Conservation (phyloP, 805 yeast species). For the Kodamaea kaohsiungensis region DNA sequence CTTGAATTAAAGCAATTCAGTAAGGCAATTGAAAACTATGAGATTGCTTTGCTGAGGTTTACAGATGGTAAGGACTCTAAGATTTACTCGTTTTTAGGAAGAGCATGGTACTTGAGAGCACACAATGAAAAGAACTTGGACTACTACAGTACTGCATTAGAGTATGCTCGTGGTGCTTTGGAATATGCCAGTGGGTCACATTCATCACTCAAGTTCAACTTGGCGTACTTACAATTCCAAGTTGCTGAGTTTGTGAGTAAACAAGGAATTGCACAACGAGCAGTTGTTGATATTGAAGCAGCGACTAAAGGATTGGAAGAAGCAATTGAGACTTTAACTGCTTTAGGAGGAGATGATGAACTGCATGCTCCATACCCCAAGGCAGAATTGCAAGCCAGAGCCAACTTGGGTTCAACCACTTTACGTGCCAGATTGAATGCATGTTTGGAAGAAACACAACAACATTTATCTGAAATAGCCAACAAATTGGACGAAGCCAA, state of each 20-base stretch:
- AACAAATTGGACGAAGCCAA: slow-evolving; percentile 74
- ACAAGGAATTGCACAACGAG: slow-evolving; percentile 56
- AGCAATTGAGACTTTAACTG: slow-evolving; percentile 61
- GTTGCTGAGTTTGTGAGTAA: slow-evolving; percentile 80
- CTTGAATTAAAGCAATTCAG: slow-evolving; percentile 78
- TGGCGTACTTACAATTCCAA: slow-evolving; percentile 82
- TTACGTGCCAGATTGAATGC: slow-evolving; percentile 70
- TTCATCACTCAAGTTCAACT: slow-evolving; percentile 63
- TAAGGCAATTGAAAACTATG: slow-evolving; percentile 88
- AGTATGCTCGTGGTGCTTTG: slow-evolving; percentile 60
- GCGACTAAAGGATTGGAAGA: slow-evolving; percentile 58
- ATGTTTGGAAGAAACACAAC: slow-evolving; percentile 69
- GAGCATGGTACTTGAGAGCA: slow-evolving; percentile 87
- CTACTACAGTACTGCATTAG: slow-evolving; percentile 62
- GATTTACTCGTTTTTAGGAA: slow-evolving; percentile 71
- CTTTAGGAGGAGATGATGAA: slow-evolving; percentile 53
- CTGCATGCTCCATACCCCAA: slow-evolving; percentile 74
- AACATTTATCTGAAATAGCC: slow-evolving; percentile 57
- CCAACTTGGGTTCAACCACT: slow-evolving; percentile 79
- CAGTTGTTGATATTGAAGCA: slow-evolving; percentile 57
- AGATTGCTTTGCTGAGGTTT: slow-evolving; percentile 69
- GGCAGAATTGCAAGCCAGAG: slow-evolving; percentile 80
- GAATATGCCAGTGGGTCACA: slow-evolving; percentile 26
- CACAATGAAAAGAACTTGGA: slow-evolving; percentile 61
- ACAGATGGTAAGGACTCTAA: slow-evolving; percentile 64